A percentile compares a stretch with the other conserved stretches of the same genome.
Evolutionary conservation across 2,329 filamentous ascomycete species (phyloP).

Genomic region (Alternaria sp.): DNA sequence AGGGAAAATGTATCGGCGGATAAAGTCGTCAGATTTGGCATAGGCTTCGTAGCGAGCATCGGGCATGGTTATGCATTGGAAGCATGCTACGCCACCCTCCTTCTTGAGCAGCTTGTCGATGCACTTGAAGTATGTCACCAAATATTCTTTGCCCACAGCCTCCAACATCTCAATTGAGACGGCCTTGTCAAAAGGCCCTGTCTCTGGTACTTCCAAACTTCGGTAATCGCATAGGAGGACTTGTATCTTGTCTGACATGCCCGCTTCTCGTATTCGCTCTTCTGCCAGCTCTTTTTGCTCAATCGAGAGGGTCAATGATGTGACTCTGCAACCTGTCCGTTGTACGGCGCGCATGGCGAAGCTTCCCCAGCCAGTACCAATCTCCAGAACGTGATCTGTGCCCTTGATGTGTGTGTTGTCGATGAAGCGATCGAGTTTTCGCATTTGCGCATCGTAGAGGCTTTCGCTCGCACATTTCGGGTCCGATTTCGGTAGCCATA

Average conservation of each 20-base stretch:
- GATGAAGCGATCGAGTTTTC: slow-evolving; percentile 72
- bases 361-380: slow-evolving; percentile 78
- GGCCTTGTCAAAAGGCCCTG: slow-evolving; percentile 70
- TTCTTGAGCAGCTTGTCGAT: slow-evolving; percentile 71
- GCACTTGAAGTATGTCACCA: slow-evolving; percentile 72
- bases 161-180: slow-evolving; percentile 82
- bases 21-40: slow-evolving; percentile 74
- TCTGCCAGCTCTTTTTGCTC: slow-evolving; percentile 76
- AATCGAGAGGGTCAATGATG: slow-evolving; percentile 71
- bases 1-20: slow-evolving; percentile 79
- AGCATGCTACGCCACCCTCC: slow-evolving; percentile 71
- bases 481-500: slow-evolving; percentile 64
- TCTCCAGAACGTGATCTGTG: slow-evolving; percentile 75
- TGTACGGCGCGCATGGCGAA: slow-evolving; percentile 75
- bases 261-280: slow-evolving; percentile 67
- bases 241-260: slow-evolving; percentile 67
- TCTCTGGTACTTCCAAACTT: slow-evolving; percentile 61
- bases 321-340: slow-evolving; percentile 72
- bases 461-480: slow-evolving; percentile 60
- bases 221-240: slow-evolving; percentile 75
- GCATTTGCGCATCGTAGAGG: slow-evolving; percentile 71
- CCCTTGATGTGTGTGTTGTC: slow-evolving; percentile 69
- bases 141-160: slow-evolving; percentile 72
- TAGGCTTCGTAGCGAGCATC: slow-evolving; percentile 72
- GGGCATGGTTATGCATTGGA: slow-evolving; percentile 82